Evolutionary conservation across 2,329 filamentous ascomycete genomes (phyloP).

Genomic region (Ophiostoma angusticollis): DNA sequence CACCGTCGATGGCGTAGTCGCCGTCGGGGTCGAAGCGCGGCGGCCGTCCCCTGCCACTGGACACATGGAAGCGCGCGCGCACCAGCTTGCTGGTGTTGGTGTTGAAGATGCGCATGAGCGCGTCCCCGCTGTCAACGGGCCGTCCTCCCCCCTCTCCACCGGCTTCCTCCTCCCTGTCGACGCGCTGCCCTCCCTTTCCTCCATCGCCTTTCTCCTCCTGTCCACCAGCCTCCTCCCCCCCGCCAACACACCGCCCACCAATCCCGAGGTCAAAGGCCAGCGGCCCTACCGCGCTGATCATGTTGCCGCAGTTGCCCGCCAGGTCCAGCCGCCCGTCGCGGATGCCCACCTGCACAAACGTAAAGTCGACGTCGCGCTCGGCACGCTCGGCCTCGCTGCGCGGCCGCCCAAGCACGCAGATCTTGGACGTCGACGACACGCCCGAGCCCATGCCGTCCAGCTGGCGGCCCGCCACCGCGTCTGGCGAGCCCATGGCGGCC

Average conservation of each 20-base stretch:
- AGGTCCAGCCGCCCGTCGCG: slow-evolving; percentile 48
- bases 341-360: slow-evolving; percentile 57
- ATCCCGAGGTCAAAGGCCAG: slow-evolving; percentile 46
- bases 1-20: slow-evolving; percentile 27
- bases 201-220: slow-evolving; percentile 18
- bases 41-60: slow-evolving; percentile 29
- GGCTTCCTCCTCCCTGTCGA: slow-evolving; percentile 12
- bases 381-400: slow-evolving; percentile 6
- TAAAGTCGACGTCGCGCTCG: slow-evolving; percentile 50
- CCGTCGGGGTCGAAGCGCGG: slow-evolving; percentile 21
- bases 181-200: not conserved
- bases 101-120: slow-evolving; percentile 49
- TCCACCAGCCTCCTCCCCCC: not conserved
- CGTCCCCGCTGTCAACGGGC: slow-evolving; percentile 17
- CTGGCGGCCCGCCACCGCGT: slow-evolving; percentile 51
- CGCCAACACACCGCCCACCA: slow-evolving; percentile 16
- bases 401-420: slow-evolving; percentile 50
- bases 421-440: slow-evolving; percentile 55
- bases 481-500: slow-evolving; percentile 48
- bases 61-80: slow-evolving; percentile 24
- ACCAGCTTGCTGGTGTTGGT: slow-evolving; percentile 54
- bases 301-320: slow-evolving; percentile 65
- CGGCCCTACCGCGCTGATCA: slow-evolving; percentile 54
- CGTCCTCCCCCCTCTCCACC: slow-evolving; percentile 11
- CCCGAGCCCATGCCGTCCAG: slow-evolving; percentile 61